Percentiles rank a stretch among this genome's conserved stretches.
These are phyloP conservation scores for Colletotrichum sublineola DNA, from an alignment of 2,329 filamentous ascomycete genomes.

Conservation along the genomic window DNA sequence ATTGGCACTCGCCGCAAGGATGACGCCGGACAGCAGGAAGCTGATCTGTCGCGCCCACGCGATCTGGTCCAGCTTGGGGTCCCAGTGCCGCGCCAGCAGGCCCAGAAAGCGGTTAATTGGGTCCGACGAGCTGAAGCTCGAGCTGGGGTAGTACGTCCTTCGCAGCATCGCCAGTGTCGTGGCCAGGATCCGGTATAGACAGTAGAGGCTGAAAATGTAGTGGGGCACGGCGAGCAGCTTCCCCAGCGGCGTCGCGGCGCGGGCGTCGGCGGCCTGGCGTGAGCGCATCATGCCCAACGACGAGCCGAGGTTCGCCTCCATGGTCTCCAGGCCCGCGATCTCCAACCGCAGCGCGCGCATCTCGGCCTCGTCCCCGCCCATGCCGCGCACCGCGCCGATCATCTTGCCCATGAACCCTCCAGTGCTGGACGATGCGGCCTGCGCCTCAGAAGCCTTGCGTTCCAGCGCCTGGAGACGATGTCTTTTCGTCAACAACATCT, in stretches of 20 bases:
- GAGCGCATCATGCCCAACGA: conserved; percentile 74
- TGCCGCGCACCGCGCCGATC: conserved; percentile 77
- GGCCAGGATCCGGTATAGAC: conserved; percentile 83
- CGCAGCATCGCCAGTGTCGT: conserved; percentile 77
- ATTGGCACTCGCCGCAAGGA: conserved; percentile 84
- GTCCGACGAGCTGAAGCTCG: conserved; percentile 76
- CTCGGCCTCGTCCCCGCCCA: conserved; percentile 70
- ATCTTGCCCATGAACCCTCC: conserved; percentile 79
- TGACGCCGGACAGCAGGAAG: conserved; percentile 85
- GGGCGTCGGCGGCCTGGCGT: conserved; percentile 73
- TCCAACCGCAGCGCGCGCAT: conserved; percentile 77
- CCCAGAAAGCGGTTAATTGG: conserved; percentile 88
- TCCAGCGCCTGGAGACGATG: conserved; percentile 79
- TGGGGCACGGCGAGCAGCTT: conserved; percentile 72
- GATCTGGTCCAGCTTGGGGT: conserved; percentile 83
- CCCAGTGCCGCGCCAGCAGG: conserved; percentile 85
- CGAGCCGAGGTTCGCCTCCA: conserved; percentile 78
- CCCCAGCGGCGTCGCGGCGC: conserved; percentile 76
- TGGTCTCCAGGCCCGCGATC: conserved; percentile 82
- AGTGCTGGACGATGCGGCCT: conserved; percentile 54
- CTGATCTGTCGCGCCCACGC: conserved; percentile 89
- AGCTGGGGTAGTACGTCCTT: conserved; percentile 62
- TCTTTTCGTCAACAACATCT: conserved; percentile 82
- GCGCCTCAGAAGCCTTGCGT: conserved; percentile 64
- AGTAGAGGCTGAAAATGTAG: conserved; percentile 83